Evolutionary conservation across 2,329 filamentous ascomycete species (phyloP).

Genomic region (Aspergillus pseudoglaucus): DNA sequence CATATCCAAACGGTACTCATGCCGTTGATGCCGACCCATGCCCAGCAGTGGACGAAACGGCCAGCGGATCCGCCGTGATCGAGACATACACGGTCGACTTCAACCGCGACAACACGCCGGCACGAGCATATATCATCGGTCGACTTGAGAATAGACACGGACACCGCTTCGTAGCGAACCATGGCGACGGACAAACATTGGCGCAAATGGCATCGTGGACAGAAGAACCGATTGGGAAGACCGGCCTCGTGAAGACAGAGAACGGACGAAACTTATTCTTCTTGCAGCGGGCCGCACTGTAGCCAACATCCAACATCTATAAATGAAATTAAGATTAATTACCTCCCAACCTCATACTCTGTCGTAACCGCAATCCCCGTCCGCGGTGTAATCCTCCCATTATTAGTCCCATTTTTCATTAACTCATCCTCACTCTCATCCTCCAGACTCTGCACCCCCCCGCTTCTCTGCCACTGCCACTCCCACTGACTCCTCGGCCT

Average conservation of each 20-base stretch:
- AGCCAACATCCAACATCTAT: neutral
- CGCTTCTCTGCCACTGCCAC: neutral
- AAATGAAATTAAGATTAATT: neutral
- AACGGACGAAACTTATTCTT: neutral
- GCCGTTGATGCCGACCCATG: conserved; percentile 34
- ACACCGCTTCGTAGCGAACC: conserved; percentile 51
- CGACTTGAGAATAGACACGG: conserved; percentile 41
- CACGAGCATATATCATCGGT: conserved; percentile 47
- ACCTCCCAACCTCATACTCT: conserved; percentile 7
- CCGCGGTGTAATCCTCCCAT: too few relatives aligned
- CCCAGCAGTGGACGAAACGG: conserved; percentile 37
- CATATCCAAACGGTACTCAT: conserved; percentile 15
- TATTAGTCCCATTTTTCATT: conserved; percentile 6
- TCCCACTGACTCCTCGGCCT: neutral
- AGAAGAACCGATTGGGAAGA: neutral
- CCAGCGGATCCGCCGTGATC: conserved; percentile 47
- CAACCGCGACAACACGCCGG: conserved; percentile 44
- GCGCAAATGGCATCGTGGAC: neutral
- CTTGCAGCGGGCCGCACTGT: neutral
- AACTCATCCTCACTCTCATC: conserved; percentile 15
- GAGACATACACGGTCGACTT: conserved; percentile 60
- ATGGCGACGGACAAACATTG: neutral
- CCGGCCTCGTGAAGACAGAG: neutral
- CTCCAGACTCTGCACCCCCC: conserved; percentile 1
- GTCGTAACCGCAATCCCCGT: conserved; percentile 13